Conservation (phyloP, 2,329 filamentous ascomycete species). For the Thielaviopsis ethacetica region DNA sequence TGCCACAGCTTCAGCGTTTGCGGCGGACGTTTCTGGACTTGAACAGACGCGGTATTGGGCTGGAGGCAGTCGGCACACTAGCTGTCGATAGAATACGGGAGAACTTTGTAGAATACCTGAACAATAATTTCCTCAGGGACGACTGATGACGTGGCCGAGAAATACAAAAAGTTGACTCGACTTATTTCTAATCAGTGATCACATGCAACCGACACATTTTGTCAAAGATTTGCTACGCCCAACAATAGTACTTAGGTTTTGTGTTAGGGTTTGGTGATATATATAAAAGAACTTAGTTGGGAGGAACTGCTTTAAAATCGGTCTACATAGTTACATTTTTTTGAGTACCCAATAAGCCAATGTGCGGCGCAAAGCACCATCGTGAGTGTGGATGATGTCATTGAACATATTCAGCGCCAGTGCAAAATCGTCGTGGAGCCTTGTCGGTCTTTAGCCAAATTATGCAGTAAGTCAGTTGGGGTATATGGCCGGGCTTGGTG, state of each 20-base stretch:
- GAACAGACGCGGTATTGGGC: slow-evolving; percentile 52
- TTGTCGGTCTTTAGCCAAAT: not conserved
- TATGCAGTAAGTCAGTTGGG: not conserved
- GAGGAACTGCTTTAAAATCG: too few species aligned
- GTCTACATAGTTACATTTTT: too few species aligned
- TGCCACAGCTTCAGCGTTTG: slow-evolving; percentile 63
- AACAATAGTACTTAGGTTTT: too few species aligned
- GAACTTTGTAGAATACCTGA: slow-evolving; percentile 50
- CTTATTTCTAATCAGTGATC: too few species aligned
- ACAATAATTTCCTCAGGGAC: slow-evolving; percentile 46
- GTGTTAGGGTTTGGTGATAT: too few species aligned
- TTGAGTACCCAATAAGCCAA: not conserved
- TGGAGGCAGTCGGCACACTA: slow-evolving; percentile 38
- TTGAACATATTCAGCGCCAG: not conserved
- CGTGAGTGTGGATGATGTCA: slow-evolving; percentile 1
- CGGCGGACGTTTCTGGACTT: slow-evolving; percentile 62
- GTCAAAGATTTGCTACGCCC: too few species aligned
- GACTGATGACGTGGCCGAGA: slow-evolving; percentile 19
- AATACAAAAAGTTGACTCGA: not conserved
- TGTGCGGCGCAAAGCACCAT: not conserved
- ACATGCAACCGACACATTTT: too few species aligned
- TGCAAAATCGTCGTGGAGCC: not conserved
- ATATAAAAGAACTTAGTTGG: too few species aligned
- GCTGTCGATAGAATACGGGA: slow-evolving; percentile 38
- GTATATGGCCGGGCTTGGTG: not conserved